phyloP scores from a whole-genome alignment of 352 stramenopile species.

The Phytophthora pseudosyringae region DNA sequence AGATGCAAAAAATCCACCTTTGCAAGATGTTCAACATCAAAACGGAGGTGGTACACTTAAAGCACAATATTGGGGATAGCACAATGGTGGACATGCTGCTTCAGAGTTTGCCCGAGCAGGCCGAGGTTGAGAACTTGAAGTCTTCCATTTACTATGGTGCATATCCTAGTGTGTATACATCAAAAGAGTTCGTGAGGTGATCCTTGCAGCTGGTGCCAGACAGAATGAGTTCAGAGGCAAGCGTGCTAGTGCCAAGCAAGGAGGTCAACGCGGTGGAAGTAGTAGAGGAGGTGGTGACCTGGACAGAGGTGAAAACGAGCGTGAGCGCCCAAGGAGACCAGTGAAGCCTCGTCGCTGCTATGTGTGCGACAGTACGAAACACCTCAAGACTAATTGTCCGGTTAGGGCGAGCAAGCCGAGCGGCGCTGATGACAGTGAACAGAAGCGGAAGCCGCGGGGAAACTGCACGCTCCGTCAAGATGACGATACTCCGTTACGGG shows the following conservation, averaged over 20 bases:
- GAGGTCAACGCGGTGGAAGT: background rate
- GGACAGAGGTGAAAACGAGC: background rate
- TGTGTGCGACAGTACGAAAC: background rate
- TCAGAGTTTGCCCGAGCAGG: slow-evolving; percentile 4
- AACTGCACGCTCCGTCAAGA: background rate
- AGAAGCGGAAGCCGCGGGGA: background rate
- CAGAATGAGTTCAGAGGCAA: background rate
- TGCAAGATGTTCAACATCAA: slow-evolving; percentile 13
- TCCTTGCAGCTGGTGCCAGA: background rate
- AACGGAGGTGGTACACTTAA: slow-evolving; percentile 2
- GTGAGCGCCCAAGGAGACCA: background rate
- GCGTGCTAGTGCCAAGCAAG: no score
- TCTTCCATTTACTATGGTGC: slow-evolving; percentile 1
- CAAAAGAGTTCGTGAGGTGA: background rate
- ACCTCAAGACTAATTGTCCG: background rate
- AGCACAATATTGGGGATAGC: slow-evolving; percentile 3
- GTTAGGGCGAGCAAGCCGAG: background rate
- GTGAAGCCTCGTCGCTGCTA: no score
- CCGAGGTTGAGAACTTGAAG: slow-evolving; percentile 7
- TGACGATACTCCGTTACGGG: no score
- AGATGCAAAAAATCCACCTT: slow-evolving; percentile 12
- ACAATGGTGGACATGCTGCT: slow-evolving; percentile 14
- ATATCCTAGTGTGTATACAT: background rate
- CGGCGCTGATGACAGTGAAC: background rate
- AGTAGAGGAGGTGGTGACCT: background rate